phyloP scores from a whole-genome alignment of 2,329 filamentous ascomycete genomes.

The Nigrospora osmanthi region DNA sequence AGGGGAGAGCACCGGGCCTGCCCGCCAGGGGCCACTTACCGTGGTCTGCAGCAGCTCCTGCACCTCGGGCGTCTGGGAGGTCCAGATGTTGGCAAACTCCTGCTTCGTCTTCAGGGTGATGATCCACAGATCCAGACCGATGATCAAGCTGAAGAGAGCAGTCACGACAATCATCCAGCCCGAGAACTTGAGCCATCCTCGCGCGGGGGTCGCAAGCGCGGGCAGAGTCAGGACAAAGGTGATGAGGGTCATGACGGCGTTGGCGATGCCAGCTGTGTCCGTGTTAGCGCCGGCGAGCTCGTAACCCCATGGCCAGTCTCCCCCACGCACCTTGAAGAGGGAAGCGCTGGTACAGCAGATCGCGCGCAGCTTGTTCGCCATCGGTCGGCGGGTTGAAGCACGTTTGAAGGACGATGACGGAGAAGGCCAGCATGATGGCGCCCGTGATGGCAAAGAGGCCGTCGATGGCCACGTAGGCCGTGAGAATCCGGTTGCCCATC shows the following conservation, averaged over 20 bases:
- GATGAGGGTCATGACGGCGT: slow-evolving; percentile 63
- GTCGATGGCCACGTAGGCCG: slow-evolving; percentile 39
- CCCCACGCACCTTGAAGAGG: slow-evolving; percentile 34
- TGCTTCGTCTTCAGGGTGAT: slow-evolving; percentile 61
- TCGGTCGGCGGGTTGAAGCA: slow-evolving; percentile 32
- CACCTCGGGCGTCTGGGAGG: slow-evolving; percentile 41
- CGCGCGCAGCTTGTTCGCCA: slow-evolving; percentile 40
- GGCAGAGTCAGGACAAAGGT: slow-evolving; percentile 65
- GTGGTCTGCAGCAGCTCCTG: slow-evolving; percentile 65
- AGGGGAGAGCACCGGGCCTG: too few species aligned
- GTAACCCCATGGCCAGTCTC: too few species aligned
- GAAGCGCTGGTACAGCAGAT: slow-evolving; percentile 45
- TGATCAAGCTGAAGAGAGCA: slow-evolving; percentile 54
- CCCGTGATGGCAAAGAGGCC: slow-evolving; percentile 45
- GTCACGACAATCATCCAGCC: slow-evolving; percentile 57
- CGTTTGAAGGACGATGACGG: slow-evolving; percentile 40
- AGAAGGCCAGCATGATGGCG: slow-evolving; percentile 47
- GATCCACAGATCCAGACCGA: slow-evolving; percentile 66
- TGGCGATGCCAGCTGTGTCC: slow-evolving; percentile 54
- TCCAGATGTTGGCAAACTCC: slow-evolving; percentile 55
- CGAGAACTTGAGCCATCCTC: slow-evolving; percentile 63
- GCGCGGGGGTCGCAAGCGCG: slow-evolving; percentile 58
- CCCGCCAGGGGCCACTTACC: slow-evolving; percentile 30
- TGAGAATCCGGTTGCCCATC: slow-evolving; percentile 49
- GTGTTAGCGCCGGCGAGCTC: not conserved